Evolutionary conservation across 805 yeast species (phyloP), one percentile per base, ranked within the genome.

Genomic region (Candida boleticola): DNA sequence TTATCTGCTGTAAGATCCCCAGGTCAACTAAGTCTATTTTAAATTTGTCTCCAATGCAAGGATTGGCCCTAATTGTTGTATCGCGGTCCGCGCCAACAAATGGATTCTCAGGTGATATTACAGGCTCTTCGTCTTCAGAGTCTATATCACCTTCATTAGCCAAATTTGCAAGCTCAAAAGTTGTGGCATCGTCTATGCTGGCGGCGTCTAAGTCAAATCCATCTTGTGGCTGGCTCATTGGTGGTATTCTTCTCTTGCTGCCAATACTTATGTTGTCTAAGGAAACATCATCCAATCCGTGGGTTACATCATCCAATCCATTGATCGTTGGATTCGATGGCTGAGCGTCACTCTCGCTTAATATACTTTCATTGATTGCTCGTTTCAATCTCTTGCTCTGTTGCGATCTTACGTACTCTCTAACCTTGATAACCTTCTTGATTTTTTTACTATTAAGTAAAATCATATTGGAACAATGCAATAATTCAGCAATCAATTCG

Each of bases 381-480:
- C 55, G 66, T 33, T 71, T 63, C 37, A 84, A 68, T 18, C 82
- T 69, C 18, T 66, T 69, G 5, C 46, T 40, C 47, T 61, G 71
- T 39, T 58, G 61, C 2, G 46, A 49, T 45, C 97, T 74, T 45
- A 83, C 79, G 10, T 64, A 60, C 54, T 89, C 96, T 37, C 97
- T 76, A 43, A 83, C 80, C 29, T 64, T 62, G 19, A 89, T 81
- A 34, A 88, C 74, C 23, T 72, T 71, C 60, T 87, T 83, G 41
- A 90, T 89, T 40, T 74, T 74, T 31, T 76, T 79, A 36, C 90
- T 89, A 60, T 92, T 93, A 50, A 93, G 74, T 16, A 89, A 72
- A 0, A 85, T 88, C 98, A 93, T 93, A 64, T 93, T 93, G n/a
- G 97, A 89, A 58, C 99, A 93, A 63, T 93, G 99, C 43, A 93